Conservation (phyloP, 495 filamentous ascomycete genomes). For the Aspergillus nanangensis region DNA sequence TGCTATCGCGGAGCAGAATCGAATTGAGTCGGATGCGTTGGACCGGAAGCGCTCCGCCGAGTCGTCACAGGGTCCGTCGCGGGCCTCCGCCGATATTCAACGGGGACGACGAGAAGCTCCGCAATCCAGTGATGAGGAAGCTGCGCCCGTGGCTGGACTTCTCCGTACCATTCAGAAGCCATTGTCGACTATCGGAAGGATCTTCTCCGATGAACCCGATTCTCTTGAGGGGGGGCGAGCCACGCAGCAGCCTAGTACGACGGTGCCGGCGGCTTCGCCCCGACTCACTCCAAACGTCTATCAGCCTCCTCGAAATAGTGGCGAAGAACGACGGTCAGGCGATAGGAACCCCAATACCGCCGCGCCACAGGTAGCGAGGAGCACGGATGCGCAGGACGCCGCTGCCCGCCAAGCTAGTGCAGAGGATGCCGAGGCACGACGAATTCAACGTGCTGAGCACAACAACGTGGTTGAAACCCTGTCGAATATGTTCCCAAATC, state of each 20-base stretch:
- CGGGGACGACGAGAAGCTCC: constrained; percentile 38
- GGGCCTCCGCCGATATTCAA: constrained; percentile 54
- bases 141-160: constrained; percentile 77
- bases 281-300: constrained; percentile 55
- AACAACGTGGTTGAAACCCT: constrained; percentile 86
- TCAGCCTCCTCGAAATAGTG: constrained; percentile 43
- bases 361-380: constrained; percentile 25
- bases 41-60: constrained; percentile 56
- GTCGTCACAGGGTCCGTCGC: constrained; percentile 36
- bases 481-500: constrained; percentile 86
- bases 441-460: constrained; percentile 82
- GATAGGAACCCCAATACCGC: constrained; percentile 38
- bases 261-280: constrained; percentile 55
- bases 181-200: constrained; percentile 90
- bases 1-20: constrained; percentile 88
- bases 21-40: constrained; percentile 38
- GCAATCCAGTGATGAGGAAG: constrained; percentile 57
- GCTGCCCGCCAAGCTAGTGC: constrained; percentile 92
- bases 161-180: constrained; percentile 89
- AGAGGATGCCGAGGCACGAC: constrained; percentile 82
- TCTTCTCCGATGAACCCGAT: constrained; percentile 80
- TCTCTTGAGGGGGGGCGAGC: constrained; percentile 36
- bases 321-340: constrained; percentile 38
- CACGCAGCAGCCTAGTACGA: constrained; percentile 48
- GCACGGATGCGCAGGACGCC: constrained; percentile 69